These are phyloP conservation scores for Vigna radiata DNA, from an alignment of 306 rosid genomes.

Conservation along the genomic window DNA sequence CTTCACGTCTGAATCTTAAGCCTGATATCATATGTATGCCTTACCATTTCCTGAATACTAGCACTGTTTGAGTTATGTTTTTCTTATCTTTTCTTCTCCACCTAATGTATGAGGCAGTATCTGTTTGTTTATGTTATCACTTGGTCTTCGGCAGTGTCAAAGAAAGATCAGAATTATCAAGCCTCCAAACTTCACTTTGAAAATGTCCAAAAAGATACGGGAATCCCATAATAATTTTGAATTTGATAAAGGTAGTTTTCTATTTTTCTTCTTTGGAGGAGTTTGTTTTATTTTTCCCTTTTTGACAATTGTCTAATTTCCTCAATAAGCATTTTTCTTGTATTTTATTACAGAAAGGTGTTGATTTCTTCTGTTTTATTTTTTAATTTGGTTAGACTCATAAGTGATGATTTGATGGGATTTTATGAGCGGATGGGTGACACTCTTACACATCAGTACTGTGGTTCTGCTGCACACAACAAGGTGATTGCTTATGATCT, in stretches of 20 bases:
- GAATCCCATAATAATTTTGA: constrained; percentile 79
- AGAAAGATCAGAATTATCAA: constrained; percentile 67
- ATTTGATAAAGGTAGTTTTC: constrained; percentile 74
- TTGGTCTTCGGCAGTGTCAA: constrained; percentile 59
- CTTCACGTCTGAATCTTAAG: constrained; percentile 72
- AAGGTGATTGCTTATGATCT: constrained; percentile 57
- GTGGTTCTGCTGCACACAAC: constrained; percentile 92
- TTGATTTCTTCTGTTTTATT: not conserved
- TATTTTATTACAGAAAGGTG: not conserved
- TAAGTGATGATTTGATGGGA: constrained; percentile 66
- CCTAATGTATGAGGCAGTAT: not conserved
- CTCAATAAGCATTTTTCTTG: constrained; percentile 24
- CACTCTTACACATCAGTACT: constrained; percentile 81
- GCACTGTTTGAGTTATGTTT: not conserved
- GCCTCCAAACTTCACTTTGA: constrained; percentile 84
- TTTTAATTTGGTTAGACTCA: not conserved
- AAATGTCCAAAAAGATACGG: constrained; percentile 72
- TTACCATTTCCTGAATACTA: constrained; percentile 15
- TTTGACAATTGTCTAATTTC: not conserved
- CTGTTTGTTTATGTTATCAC: constrained; percentile 17
- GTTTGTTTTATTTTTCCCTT: no score
- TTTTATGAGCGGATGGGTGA: constrained; percentile 85
- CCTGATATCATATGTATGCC: constrained; percentile 79
- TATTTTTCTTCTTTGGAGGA: not conserved
- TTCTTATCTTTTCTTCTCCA: constrained; percentile 14